These are phyloP conservation scores for Fusarium mexicanum DNA, from an alignment of 2,329 filamentous ascomycete genomes.

Conservation along the genomic window DNA sequence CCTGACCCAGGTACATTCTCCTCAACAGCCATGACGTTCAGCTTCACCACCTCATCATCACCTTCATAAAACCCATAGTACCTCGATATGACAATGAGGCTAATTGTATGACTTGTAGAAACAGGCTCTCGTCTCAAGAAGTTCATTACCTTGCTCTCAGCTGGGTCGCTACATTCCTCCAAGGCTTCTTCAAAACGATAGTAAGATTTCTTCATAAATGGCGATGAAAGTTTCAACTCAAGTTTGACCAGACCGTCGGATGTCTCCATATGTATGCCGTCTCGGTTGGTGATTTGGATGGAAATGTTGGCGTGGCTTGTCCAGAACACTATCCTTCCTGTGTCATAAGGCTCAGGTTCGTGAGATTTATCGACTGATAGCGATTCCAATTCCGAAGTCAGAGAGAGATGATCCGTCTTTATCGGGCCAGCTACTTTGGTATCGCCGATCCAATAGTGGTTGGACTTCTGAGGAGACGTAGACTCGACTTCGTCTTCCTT, in stretches of 20 bases:
- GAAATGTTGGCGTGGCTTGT: not conserved
- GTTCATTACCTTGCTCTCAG: not conserved
- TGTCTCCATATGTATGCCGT: not conserved
- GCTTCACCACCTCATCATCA: not conserved
- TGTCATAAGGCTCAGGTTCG: not conserved
- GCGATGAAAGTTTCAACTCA: not conserved
- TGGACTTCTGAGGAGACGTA: too few relatives aligned
- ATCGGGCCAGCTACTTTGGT: not conserved
- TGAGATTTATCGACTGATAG: not conserved
- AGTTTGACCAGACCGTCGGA: not conserved
- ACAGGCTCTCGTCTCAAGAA: not conserved
- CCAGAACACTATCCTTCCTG: not conserved
- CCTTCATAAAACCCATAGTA: not conserved
- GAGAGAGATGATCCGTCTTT: not conserved
- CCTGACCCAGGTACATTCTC: not conserved
- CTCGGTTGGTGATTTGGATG: not conserved
- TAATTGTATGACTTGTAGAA: accelerated
- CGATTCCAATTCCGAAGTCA: not conserved
- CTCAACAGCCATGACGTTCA: constrained; percentile 4
- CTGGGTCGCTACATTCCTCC: not conserved
- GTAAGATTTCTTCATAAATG: not conserved
- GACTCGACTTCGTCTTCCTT: not conserved
- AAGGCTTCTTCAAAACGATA: not conserved
- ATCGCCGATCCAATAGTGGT: not conserved
- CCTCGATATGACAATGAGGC: not conserved